Percentiles rank a stretch among this genome's conserved stretches.
Evolutionary conservation across 2,329 filamentous ascomycete species (phyloP).

Genomic region (Ramichloridium luteum): DNA sequence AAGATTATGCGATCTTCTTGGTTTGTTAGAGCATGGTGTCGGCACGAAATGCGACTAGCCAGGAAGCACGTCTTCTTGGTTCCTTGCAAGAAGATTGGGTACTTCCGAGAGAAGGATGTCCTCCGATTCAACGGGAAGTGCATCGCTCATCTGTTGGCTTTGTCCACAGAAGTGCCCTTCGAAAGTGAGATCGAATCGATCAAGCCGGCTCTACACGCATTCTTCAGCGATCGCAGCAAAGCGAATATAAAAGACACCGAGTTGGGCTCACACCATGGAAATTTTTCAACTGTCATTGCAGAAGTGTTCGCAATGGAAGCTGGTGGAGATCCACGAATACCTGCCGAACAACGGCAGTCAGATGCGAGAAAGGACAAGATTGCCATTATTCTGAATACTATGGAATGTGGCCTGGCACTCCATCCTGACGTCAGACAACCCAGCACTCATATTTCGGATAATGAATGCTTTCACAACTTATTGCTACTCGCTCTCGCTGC

Average conservation of each 20-base stretch:
- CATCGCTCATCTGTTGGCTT: slow-evolving; percentile 29
- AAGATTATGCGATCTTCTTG: slow-evolving; percentile 30
- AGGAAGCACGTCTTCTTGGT: slow-evolving; percentile 31
- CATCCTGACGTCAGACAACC: slow-evolving; percentile 18
- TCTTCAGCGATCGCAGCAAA: slow-evolving; percentile 24
- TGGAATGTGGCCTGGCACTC: slow-evolving; percentile 28
- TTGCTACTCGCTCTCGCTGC: slow-evolving; percentile 30
- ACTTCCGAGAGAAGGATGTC: slow-evolving; percentile 13
- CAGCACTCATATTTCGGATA: slow-evolving; percentile 19
- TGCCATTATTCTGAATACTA: slow-evolving; percentile 30
- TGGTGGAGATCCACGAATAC: slow-evolving; percentile 31
- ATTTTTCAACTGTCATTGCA: slow-evolving; percentile 25
- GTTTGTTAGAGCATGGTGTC: slow-evolving; percentile 35
- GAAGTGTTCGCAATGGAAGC: slow-evolving; percentile 31
- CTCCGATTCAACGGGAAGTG: slow-evolving; percentile 31
- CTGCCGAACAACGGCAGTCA: slow-evolving; percentile 27
- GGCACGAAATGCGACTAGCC: slow-evolving; percentile 32
- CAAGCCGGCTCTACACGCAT: slow-evolving; percentile 24
- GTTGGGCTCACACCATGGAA: slow-evolving; percentile 20
- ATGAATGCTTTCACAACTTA: slow-evolving; percentile 31
- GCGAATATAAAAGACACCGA: slow-evolving; percentile 13
- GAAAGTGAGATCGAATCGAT: slow-evolving; percentile 21
- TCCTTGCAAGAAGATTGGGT: slow-evolving; percentile 21
- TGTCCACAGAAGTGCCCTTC: slow-evolving; percentile 25
- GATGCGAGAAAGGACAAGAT: slow-evolving; percentile 34